A percentile compares a stretch with the other conserved stretches of the same genome.
Evolutionary conservation across 176 grass and related monocot species (phyloP).

Genomic region (Secale cereale): DNA sequence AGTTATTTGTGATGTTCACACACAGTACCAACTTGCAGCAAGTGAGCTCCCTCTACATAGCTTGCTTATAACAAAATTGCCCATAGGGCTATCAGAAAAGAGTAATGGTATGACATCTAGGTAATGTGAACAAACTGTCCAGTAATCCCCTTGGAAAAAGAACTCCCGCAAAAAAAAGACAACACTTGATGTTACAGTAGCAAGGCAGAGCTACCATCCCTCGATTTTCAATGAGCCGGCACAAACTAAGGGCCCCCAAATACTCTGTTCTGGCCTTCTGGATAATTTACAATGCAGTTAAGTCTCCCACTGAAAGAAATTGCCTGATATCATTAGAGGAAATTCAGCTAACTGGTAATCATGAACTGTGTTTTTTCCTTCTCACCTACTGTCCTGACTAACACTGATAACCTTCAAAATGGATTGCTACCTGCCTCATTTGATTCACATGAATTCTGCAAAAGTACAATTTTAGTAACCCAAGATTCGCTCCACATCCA

Average conservation of each 20-base stretch:
- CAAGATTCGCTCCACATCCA: background rate
- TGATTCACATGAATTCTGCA: background rate
- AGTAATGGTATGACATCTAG: background rate
- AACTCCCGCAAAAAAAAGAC: background rate
- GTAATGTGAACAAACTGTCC: background rate
- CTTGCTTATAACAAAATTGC: constrained; percentile 22
- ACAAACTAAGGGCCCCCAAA: constrained; percentile 1
- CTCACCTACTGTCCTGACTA: background rate
- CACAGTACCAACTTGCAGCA: background rate
- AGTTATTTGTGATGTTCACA: background rate
- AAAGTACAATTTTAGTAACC: background rate
- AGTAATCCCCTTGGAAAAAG: constrained; percentile 16
- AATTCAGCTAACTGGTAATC: background rate
- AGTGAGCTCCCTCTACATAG: constrained; percentile 1
- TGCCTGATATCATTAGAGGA: background rate
- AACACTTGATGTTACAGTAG: background rate
- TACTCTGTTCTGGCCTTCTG: background rate
- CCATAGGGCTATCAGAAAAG: background rate
- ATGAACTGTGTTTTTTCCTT: background rate
- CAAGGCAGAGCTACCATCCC: background rate
- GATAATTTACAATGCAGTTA: background rate
- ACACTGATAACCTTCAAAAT: background rate
- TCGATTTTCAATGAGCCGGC: background rate
- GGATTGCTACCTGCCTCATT: background rate
- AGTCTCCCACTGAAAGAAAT: background rate